These are phyloP conservation scores for Trichoderma asperellum DNA, from an alignment of 2,329 filamentous ascomycete species.

Conservation along the genomic window DNA sequence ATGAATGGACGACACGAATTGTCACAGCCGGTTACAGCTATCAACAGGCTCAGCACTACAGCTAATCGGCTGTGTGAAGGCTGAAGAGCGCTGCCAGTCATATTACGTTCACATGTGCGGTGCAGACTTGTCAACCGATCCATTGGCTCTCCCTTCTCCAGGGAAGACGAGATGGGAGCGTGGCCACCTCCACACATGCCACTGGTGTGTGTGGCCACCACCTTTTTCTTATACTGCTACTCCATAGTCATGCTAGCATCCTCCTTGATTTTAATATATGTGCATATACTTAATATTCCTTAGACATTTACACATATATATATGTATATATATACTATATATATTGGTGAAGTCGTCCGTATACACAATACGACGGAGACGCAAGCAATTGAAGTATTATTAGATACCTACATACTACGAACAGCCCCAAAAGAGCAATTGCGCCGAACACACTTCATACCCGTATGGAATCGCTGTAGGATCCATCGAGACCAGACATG, in stretches of 20 bases:
- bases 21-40: not conserved
- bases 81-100: constrained; percentile 4
- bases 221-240: not conserved
- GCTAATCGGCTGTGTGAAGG: not conserved
- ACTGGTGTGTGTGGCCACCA: constrained; percentile 12
- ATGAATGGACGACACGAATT: not conserved
- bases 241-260: not conserved
- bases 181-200: constrained; percentile 19
- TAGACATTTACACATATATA: not conserved
- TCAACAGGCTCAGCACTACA: not conserved
- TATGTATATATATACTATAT: not conserved
- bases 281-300: not conserved
- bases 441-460: not conserved
- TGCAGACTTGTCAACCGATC: not conserved
- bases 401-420: not conserved
- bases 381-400: not conserved
- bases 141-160: constrained; percentile 24
- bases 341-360: not conserved
- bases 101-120: not conserved
- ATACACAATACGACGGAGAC: not conserved
- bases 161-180: constrained; percentile 4
- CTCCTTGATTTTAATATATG: not conserved
- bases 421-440: not conserved
- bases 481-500: not conserved
- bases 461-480: not conserved